phyloP scores from a whole-genome alignment of 169 alveolate genomes.

The Amoebophrya sp. region DNA sequence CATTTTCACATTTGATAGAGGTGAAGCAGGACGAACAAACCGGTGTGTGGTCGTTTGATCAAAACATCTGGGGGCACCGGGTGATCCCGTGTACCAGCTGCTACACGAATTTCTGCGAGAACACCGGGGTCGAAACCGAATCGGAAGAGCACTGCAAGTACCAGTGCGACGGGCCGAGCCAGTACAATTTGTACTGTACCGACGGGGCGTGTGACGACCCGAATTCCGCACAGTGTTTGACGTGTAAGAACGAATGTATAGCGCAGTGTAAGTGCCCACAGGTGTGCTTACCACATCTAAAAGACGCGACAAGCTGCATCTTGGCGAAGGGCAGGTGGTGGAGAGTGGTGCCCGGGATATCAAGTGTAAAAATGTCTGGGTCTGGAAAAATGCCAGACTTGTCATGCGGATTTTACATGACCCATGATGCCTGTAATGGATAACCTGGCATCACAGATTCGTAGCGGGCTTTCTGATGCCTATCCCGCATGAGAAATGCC shows the following conservation, averaged over 20 bases:
- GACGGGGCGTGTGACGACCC: neutral
- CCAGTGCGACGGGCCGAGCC: neutral
- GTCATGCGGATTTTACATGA: too few species aligned
- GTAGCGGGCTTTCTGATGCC: too few species aligned
- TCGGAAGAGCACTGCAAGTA: neutral
- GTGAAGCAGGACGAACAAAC: too few species aligned
- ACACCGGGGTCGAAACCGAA: neutral
- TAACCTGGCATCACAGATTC: too few species aligned
- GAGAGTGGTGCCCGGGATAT: neutral
- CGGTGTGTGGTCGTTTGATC: neutral
- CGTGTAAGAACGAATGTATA: neutral
- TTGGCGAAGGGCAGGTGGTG: neutral
- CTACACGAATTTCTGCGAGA: neutral
- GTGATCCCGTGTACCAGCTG: neutral
- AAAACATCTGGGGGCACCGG: neutral
- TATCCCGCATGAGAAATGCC: too few species aligned
- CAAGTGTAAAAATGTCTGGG: too few species aligned
- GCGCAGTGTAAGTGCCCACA: neutral
- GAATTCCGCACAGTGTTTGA: too few species aligned
- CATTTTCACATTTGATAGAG: too few species aligned
- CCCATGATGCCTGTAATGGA: too few species aligned
- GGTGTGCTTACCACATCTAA: neutral
- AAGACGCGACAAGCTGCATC: neutral
- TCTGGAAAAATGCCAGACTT: too few species aligned
- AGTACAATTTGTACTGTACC: neutral